phyloP scores from a whole-genome alignment of 306 rosid genomes.

The Malus sylvestris region DNA sequence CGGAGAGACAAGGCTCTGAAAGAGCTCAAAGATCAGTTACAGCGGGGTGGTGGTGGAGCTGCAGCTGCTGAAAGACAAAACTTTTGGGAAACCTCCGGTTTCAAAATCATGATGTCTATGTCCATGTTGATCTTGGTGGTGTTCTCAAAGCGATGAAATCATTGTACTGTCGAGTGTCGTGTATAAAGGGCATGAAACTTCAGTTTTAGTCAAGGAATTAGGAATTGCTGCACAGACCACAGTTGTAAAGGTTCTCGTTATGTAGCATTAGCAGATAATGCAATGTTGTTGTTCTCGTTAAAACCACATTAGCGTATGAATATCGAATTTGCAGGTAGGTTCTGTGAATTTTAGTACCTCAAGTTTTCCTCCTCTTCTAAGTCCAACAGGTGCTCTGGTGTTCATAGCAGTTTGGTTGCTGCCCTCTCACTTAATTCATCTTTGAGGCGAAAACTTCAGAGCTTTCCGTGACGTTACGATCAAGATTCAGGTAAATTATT shows the following conservation, averaged over 20 bases:
- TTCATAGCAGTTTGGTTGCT: background rate
- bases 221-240: slow-evolving; percentile 29
- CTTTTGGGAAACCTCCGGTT: slow-evolving; percentile 84
- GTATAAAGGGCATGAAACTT: slow-evolving; percentile 13
- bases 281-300: slow-evolving; percentile 9
- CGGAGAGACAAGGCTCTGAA: slow-evolving; percentile 81
- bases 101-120: slow-evolving; percentile 73
- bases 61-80: slow-evolving; percentile 46
- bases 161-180: slow-evolving; percentile 10
- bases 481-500: background rate
- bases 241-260: slow-evolving; percentile 24
- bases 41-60: slow-evolving; percentile 24
- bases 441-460: background rate
- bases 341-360: background rate
- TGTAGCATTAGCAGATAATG: slow-evolving; percentile 16
- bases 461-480: background rate
- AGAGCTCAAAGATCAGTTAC: slow-evolving; percentile 81
- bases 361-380: too few relatives aligned
- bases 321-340: background rate
- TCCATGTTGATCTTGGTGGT: slow-evolving; percentile 82
- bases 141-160: slow-evolving; percentile 72
- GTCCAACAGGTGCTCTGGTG: background rate
- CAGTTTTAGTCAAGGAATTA: slow-evolving; percentile 18
- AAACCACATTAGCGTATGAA: background rate
- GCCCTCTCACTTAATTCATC: background rate